Evolutionary conservation across 2,329 filamentous ascomycete genomes (phyloP), one percentile per base, ranked within the genome.

Genomic region (Neofusicoccum kwambonambiense): DNA sequence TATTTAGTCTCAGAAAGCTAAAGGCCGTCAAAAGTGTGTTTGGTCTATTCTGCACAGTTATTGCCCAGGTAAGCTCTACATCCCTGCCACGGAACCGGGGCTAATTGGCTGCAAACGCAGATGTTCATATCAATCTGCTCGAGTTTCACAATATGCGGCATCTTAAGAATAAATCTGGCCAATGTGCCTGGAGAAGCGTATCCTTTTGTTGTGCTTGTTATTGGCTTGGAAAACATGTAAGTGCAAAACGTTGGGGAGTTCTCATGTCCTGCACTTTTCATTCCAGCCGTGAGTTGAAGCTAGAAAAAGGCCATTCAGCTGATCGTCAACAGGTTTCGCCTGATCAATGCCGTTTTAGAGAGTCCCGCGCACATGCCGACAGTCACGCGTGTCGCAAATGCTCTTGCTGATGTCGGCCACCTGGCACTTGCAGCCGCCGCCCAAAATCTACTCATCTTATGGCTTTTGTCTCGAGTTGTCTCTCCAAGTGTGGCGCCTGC

Each of bases 101-200:
- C 49, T 63, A 35, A 63, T 54, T 39, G 39, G 49, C 66, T n/a
- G 66, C 64, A 37, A 39, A 19, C 45, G 15, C 61, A 80, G 77
- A 88, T 91, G 68, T 79, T 85, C 3, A 85, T 91, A 39, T 91
- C 90, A 15, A 88, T 93, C 70, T 83, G 91, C 77, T 91, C 90
- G 3, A 93, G 90, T 75, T 91, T 94, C 71, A 92, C 90, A 0
- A 82, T 94, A 42, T 93, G 91, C 72, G 90, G 90, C 39, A 83
- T 92, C 51, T 83, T 92, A 68, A 89, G 89, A 67, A 86, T 93
- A 70, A 89, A 93, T 71, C 79, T 94, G 15, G 90, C 89, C 9
- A 87, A 86, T 68, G 89, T 94, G 57, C 91, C 91, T 2, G 84
- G 88, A 66, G 89, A 89, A 61, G 87, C 87, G 41, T 94, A 93